Evolutionary conservation across 2,329 filamentous ascomycete species (phyloP).

Genomic region (Biscogniauxia mediterranea): DNA sequence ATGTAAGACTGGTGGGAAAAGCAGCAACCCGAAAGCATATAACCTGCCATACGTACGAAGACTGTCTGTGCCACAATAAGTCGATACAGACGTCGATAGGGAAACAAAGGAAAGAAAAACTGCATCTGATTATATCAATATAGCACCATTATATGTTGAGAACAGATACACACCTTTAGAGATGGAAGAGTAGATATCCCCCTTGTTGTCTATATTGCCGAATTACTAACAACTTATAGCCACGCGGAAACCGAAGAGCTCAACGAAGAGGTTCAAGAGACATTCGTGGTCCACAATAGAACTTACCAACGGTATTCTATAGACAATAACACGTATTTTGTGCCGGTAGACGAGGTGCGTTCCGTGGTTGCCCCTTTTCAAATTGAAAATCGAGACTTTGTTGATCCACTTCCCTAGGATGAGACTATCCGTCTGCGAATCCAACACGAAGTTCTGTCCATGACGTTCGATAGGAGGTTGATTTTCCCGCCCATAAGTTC

Average conservation of each 20-base stretch:
- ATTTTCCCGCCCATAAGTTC: conserved; percentile 66
- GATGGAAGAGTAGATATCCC: conserved; percentile 29
- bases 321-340: conserved; percentile 63
- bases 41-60: background rate
- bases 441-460: conserved; percentile 61
- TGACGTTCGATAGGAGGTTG: conserved; percentile 63
- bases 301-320: conserved; percentile 67
- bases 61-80: background rate
- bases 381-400: conserved; percentile 10
- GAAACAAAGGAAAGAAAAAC: conserved; percentile 1
- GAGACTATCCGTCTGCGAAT: conserved; percentile 64
- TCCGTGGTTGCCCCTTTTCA: conserved; percentile 12
- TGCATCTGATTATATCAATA: background rate
- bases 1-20: conserved; percentile 21
- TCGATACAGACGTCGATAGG: background rate
- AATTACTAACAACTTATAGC: conserved; percentile 35
- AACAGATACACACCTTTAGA: conserved; percentile 11
- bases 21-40: background rate
- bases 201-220: conserved; percentile 12
- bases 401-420: conserved; percentile 45
- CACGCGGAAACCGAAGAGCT: conserved; percentile 42
- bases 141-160: background rate
- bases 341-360: conserved; percentile 67
- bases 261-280: conserved; percentile 56
- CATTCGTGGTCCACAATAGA: conserved; percentile 59